phyloP scores from a whole-genome alignment of 306 rosid species.

The Adenanthera pavonina region DNA sequence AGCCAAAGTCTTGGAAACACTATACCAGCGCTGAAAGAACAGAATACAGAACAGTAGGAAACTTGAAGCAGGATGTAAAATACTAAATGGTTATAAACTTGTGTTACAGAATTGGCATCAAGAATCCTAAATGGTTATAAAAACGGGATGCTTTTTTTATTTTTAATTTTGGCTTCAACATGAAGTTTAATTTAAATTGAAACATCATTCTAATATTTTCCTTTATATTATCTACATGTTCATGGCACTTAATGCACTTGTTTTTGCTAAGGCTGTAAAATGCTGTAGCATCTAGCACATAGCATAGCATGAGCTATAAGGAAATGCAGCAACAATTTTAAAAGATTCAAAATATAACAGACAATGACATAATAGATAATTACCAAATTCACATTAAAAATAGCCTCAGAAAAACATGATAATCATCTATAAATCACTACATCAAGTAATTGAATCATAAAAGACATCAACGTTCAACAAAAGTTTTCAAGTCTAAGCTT shows the following conservation, averaged over 20 bases:
- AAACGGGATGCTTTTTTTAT: background rate
- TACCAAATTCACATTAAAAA: background rate
- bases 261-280: background rate
- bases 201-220: background rate
- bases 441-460: background rate
- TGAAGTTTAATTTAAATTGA: background rate
- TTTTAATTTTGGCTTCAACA: background rate
- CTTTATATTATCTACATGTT: background rate
- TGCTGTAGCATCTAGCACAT: background rate
- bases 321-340: background rate
- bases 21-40: constrained; percentile 70
- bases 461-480: background rate
- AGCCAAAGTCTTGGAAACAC: constrained; percentile 82
- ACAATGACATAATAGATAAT: background rate
- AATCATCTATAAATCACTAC: background rate
- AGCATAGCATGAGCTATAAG: background rate
- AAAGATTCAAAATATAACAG: background rate
- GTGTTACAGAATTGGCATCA: background rate
- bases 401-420: background rate
- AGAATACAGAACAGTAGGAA: constrained; percentile 9
- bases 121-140: background rate
- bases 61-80: constrained; percentile 3
- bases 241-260: background rate
- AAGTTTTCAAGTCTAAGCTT: background rate
- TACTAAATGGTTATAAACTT: background rate